Evolutionary conservation across 1,284 basidiomycete species (phyloP), one percentile per base, ranked within the genome.

Genomic region (Boletus semigastroideus): DNA sequence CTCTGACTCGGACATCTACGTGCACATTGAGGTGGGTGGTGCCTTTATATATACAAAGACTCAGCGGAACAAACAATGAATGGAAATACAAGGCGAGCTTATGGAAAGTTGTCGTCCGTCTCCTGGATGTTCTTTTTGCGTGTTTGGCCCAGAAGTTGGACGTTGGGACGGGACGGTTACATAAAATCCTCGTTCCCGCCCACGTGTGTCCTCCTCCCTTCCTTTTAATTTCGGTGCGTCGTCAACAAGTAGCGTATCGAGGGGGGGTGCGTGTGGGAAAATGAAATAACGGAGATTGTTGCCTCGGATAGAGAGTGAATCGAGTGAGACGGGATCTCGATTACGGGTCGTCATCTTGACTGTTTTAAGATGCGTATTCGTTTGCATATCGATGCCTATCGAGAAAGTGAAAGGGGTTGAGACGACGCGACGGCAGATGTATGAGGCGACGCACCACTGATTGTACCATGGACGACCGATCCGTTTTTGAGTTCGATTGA

Each of bases 401-500:
- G 42, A 22, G 22, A 22, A 22, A 22, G 22, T n/a, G n/a, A n/a
- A n/a, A n/a, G n/a, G n/a, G n/a, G n/a, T n/a, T n/a, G n/a, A n/a
- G n/a, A n/a, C n/a, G n/a, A n/a, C n/a, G n/a, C n/a, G 11, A 41
- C n/a, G 27, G 47, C 7, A 17, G 41, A 31, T n/a, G 12, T n/a
- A 31, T 19, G n/a, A n/a, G n/a, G n/a, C n/a, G 11, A 67, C 83
- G 58, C 61, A 95, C 95, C 95, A 31, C 94, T 98, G 70, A 99
- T 98, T 22, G 96, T 99, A 16, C 96, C 96, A 67, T 97, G 92
- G 27, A 99, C 88, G 51, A 95, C 77, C 1, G 94, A 94, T 40
- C 96, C 96, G 63, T 99, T 98, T 78, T 99, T 99, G 65, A 99
- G 83, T 78, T 99, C 95, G 71, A 99, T 87, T 59, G 94, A 94